These are phyloP conservation scores for Heliocybe sulcata DNA, from an alignment of 1,284 basidiomycete genomes.

Conservation along the genomic window DNA sequence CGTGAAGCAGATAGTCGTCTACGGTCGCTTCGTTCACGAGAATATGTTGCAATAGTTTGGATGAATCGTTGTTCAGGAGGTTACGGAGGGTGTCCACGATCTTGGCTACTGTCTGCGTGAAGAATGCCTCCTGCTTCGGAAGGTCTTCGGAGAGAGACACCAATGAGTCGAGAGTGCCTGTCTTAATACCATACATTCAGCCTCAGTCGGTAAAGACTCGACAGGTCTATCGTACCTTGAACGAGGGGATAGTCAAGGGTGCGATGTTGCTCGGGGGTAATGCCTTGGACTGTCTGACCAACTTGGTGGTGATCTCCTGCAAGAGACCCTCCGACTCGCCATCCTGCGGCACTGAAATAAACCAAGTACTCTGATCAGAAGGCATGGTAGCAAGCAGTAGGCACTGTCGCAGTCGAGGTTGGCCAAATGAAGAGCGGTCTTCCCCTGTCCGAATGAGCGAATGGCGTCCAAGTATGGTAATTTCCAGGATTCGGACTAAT, in stretches of 20 bases:
- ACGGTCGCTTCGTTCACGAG: constrained; percentile 78
- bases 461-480: background rate
- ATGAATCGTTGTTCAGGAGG: constrained; percentile 83
- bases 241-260: constrained; percentile 62
- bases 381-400: constrained; percentile 43
- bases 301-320: constrained; percentile 55
- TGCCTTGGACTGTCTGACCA: constrained; percentile 47
- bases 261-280: constrained; percentile 38
- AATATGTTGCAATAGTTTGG: constrained; percentile 78
- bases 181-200: constrained; percentile 40
- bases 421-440: background rate
- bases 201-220: constrained; percentile 5
- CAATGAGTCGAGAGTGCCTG: constrained; percentile 89
- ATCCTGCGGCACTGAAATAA: constrained; percentile 68
- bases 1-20: constrained; percentile 74
- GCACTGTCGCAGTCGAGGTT: constrained; percentile 1
- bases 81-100: constrained; percentile 92
- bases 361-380: constrained; percentile 82
- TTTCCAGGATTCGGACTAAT: background rate
- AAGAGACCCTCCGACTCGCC: constrained; percentile 66
- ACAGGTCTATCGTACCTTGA: constrained; percentile 67
- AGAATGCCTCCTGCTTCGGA: constrained; percentile 87
- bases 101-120: constrained; percentile 86
- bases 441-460: background rate
- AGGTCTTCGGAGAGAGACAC: constrained; percentile 89